These are phyloP conservation scores for Medicago arabica DNA, from an alignment of 306 rosid genomes.

Conservation along the genomic window DNA sequence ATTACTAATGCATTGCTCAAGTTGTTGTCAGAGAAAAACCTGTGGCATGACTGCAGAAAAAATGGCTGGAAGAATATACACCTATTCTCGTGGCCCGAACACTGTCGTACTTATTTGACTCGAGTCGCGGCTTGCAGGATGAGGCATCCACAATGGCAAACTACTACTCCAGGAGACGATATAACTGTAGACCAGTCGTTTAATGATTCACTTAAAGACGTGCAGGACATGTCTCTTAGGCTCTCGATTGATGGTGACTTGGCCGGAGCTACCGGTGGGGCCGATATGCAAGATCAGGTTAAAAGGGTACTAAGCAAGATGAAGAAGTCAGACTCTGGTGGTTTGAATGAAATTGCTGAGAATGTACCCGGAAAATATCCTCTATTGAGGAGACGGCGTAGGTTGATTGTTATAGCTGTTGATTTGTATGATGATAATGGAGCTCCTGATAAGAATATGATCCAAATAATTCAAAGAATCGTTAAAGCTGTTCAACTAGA, in stretches of 20 bases:
- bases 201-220: constrained; percentile 46
- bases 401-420: constrained; percentile 46
- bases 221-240: constrained; percentile 49
- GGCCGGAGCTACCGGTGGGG: background rate
- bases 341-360: constrained; percentile 35
- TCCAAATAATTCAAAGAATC: constrained; percentile 36
- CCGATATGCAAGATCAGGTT: constrained; percentile 46
- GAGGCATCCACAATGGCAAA: constrained; percentile 55
- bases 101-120: constrained; percentile 47
- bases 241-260: constrained; percentile 50
- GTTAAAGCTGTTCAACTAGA: constrained; percentile 46
- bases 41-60: constrained; percentile 49
- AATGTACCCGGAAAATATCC: constrained; percentile 43
- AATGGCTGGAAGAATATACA: constrained; percentile 52
- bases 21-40: constrained; percentile 46
- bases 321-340: constrained; percentile 35
- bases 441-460: constrained; percentile 37
- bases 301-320: constrained; percentile 42
- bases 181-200: constrained; percentile 35
- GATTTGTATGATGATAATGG: constrained; percentile 39
- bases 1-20: constrained; percentile 44
- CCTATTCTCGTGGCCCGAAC: constrained; percentile 50
- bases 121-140: constrained; percentile 48
- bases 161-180: constrained; percentile 38
- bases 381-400: constrained; percentile 36